Evolutionary conservation across 345 rosid genomes (phyloP).

Genomic region (Physaria fendleri): DNA sequence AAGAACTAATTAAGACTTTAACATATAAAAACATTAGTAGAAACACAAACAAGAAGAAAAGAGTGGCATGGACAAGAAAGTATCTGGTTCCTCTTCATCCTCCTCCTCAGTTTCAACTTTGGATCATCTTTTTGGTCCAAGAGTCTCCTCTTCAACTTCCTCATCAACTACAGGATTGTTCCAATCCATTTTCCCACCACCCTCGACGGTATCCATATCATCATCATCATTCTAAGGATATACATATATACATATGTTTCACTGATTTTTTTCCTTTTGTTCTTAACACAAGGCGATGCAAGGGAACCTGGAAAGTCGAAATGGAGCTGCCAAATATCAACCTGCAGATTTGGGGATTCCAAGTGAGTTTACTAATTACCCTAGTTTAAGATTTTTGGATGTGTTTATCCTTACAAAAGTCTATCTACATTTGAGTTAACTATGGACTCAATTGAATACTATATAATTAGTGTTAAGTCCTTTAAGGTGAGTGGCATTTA

Average conservation of each 20-base stretch:
- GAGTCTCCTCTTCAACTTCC: slow-evolving; percentile 23
- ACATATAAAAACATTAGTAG: not conserved
- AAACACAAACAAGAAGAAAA: not conserved
- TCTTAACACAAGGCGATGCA: slow-evolving; percentile 23
- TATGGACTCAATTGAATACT: too few relatives aligned
- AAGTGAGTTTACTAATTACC: slow-evolving; percentile 15
- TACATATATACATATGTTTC: not conserved
- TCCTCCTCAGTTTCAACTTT: too few relatives aligned
- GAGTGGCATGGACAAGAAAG: slow-evolving; percentile 30
- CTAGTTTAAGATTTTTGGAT: too few relatives aligned
- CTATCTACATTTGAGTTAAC: too few relatives aligned
- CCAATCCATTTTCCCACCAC: slow-evolving; percentile 32
- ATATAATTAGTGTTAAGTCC: too few relatives aligned
- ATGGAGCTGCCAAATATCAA: slow-evolving; percentile 33
- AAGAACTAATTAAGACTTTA: slow-evolving; percentile 15
- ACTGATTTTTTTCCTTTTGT: not conserved
- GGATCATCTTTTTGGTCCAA: slow-evolving; percentile 35
- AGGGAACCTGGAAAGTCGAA: slow-evolving; percentile 34
- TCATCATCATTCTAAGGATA: not conserved
- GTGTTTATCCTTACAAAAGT: too few relatives aligned
- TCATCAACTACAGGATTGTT: slow-evolving; percentile 28
- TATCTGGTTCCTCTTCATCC: slow-evolving; percentile 23
- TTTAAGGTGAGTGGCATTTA: too few relatives aligned
- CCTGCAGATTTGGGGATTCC: slow-evolving; percentile 30
- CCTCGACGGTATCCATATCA: slow-evolving; percentile 15